Evolutionary conservation across 2,329 filamentous ascomycete species (phyloP), one percentile per base, ranked within the genome.

Genomic region (Chaetomiaceae sp.): DNA sequence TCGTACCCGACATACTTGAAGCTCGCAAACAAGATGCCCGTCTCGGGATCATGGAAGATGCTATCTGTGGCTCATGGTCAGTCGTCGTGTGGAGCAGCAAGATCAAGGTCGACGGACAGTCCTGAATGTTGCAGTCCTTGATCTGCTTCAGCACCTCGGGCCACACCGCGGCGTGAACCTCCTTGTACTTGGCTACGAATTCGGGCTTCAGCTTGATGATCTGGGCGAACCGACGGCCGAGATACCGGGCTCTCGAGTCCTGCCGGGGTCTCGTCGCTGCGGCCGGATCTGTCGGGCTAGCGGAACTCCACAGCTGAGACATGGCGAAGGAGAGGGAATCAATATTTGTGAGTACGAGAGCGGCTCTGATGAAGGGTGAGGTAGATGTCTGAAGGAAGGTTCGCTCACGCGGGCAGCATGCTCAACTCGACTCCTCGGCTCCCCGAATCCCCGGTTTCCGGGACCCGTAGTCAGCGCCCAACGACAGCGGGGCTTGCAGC

Each of bases 1-100:
- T 87, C 76, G 49, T 76, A 76, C 0, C 87, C 86, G n/a, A 84
- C 71, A 58, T 90, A 91, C 62, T 87, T 89, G 71, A 89, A 88
- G 19, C 71, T 80, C 0, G 84, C 83, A 60, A 90, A 90, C 1
- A 91, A 72, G 34, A 82, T 81, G 44, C 76, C 68, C 0, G 75
- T 74, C 5, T 62, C 66, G 11, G 80, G 72, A 59, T 87, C 82
- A 56, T 86, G 78, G 66, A 78, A 88, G 61, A 90, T 85, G 54
- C 79, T 86, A 58, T 89, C 84, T 85, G 12, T 6, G n/a, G 12
- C 12, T 4, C 29, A 32, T 9, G 5, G 22, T 24, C 22, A 24
- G 55, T 48, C 11, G 12, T 30, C n/a, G n/a, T n/a, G n/a, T n/a
- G n/a, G n/a, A n/a, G n/a, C n/a, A n/a, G n/a, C n/a, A n/a, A n/a